phyloP scores from a whole-genome alignment of 345 rosid species.

The Heritiera littoralis region DNA sequence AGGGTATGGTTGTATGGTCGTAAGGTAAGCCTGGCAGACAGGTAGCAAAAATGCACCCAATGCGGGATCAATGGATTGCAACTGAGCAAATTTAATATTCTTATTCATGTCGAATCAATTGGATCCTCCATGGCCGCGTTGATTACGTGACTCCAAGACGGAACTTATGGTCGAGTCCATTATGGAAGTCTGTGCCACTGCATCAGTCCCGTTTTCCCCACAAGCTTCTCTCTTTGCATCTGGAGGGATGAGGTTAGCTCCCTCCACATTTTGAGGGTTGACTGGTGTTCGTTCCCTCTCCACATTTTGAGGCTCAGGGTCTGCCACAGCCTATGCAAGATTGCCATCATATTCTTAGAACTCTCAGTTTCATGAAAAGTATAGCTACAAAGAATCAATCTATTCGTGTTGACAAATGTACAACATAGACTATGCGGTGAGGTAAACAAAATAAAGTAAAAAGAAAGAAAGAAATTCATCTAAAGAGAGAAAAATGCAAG shows the following conservation, averaged over 20 bases:
- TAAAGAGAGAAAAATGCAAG: neutral
- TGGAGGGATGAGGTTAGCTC: conserved; percentile 80
- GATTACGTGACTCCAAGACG: conserved; percentile 61
- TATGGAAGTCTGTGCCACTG: conserved; percentile 85
- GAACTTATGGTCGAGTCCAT: conserved; percentile 84
- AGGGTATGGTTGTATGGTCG: neutral
- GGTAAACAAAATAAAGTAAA: neutral
- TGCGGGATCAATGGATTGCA: neutral
- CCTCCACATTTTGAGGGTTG: conserved; percentile 67
- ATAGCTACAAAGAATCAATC: neutral
- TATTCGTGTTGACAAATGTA: neutral
- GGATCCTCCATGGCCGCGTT: conserved; percentile 27
- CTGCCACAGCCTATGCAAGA: conserved; percentile 15
- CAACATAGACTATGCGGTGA: neutral
- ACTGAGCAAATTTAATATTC: neutral
- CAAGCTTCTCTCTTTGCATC: conserved; percentile 78
- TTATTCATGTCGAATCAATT: neutral
- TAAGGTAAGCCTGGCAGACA: neutral
- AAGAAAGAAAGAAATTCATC: neutral
- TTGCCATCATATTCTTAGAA: conserved; percentile 4
- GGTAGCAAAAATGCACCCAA: neutral
- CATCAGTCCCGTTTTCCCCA: conserved; percentile 88
- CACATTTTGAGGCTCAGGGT: neutral
- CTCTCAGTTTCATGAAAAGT: neutral
- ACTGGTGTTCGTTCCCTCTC: conserved; percentile 36